Percentiles rank a stretch among this genome's conserved stretches.
These are phyloP conservation scores for Monosporascus cannonballus DNA, from an alignment of 2,329 filamentous ascomycete genomes.

Conservation along the genomic window DNA sequence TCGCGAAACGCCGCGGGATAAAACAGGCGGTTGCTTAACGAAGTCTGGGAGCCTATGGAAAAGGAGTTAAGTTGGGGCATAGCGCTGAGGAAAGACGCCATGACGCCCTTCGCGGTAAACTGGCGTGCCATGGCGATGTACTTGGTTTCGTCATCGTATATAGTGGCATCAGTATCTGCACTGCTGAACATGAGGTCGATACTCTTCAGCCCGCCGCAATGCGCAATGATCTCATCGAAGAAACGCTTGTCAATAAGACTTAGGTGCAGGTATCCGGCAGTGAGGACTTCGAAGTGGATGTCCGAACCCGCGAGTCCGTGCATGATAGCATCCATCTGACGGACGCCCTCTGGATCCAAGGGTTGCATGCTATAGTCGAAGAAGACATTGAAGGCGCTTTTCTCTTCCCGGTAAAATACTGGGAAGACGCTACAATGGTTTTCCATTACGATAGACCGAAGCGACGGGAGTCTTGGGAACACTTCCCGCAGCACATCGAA, in stretches of 20 bases:
- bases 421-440: background rate
- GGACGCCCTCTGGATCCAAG: background rate
- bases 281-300: background rate
- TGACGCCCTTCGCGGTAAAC: background rate
- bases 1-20: background rate
- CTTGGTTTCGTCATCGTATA: background rate
- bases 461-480: conserved; percentile 1
- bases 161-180: background rate
- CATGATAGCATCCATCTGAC: background rate
- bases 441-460: conserved; percentile 1
- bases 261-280: background rate
- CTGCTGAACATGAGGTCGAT: conserved; percentile 1
- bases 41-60: background rate
- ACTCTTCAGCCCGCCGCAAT: background rate
- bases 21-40: background rate
- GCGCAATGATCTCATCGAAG: background rate
- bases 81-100: background rate
- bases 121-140: background rate
- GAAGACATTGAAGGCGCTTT: conserved; percentile 1
- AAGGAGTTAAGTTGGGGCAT: conserved; percentile 1
- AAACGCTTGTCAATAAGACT: background rate
- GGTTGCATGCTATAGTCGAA: background rate
- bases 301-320: background rate
- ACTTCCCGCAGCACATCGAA: conserved; percentile 1
- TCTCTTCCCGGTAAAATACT: background rate